Evolutionary conservation across 179 eudicot species (phyloP).

Genomic region (Monotropa hypopitys): DNA sequence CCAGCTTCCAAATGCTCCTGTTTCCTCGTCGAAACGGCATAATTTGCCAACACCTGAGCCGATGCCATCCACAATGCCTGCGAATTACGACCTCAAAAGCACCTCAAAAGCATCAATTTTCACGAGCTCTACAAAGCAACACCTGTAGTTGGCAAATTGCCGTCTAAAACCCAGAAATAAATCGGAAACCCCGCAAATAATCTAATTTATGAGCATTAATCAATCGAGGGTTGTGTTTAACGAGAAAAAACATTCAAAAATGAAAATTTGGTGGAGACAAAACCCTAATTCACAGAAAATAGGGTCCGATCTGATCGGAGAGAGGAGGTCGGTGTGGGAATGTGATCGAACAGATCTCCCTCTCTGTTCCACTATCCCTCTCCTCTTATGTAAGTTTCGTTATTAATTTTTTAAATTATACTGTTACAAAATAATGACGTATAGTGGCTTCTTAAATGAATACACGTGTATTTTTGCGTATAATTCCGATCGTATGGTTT

Average conservation of each 20-base stretch:
- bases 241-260: background rate
- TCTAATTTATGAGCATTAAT: background rate
- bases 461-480: background rate
- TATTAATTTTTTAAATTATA: background rate
- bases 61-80: constrained; percentile 39
- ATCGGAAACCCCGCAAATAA: background rate
- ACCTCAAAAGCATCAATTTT: constrained; percentile 3
- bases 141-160: background rate
- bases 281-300: constrained; percentile 8
- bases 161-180: constrained; percentile 9
- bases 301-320: constrained; percentile 23
- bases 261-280: background rate
- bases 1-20: constrained; percentile 82
- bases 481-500: background rate
- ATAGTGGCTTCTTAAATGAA: background rate
- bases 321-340: constrained; percentile 9
- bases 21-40: constrained; percentile 30
- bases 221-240: background rate
- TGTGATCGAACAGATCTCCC: constrained; percentile 12
- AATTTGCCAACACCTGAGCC: constrained; percentile 41
- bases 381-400: background rate
- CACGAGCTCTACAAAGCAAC: background rate
- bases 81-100: constrained; percentile 9
- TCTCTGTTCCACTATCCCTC: too few relatives aligned
- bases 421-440: background rate